These are phyloP conservation scores for Pichia kluyveri DNA, from an alignment of 805 yeast genomes.

Conservation along the genomic window DNA sequence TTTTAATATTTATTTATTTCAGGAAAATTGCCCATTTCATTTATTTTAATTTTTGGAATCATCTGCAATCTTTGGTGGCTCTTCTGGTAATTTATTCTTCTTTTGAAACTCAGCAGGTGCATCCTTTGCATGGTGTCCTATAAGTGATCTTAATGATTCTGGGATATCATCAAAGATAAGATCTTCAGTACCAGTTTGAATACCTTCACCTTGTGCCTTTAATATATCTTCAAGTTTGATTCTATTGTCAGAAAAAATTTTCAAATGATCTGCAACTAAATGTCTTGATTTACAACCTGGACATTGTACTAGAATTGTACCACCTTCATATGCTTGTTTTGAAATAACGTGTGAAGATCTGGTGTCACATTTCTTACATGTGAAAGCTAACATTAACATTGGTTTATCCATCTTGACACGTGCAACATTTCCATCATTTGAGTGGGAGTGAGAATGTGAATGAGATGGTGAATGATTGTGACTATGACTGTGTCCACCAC, in stretches of 20 bases:
- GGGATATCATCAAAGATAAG: slow-evolving; percentile 64
- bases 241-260: slow-evolving; percentile 69
- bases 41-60: background rate
- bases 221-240: slow-evolving; percentile 76
- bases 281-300: slow-evolving; percentile 88
- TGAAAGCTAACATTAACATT: slow-evolving; percentile 78
- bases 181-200: slow-evolving; percentile 57
- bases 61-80: slow-evolving; percentile 9
- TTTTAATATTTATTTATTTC: background rate
- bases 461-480: background rate
- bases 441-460: slow-evolving; percentile 1
- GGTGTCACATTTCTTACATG: slow-evolving; percentile 79
- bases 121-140: slow-evolving; percentile 64
- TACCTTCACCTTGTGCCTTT: slow-evolving; percentile 65
- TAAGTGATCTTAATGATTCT: slow-evolving; percentile 36
- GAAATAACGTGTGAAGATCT: slow-evolving; percentile 87
- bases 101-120: slow-evolving; percentile 40
- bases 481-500: slow-evolving; percentile 9
- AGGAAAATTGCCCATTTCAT: slow-evolving; percentile 1
- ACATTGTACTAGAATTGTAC: slow-evolving; percentile 84
- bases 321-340: slow-evolving; percentile 81
- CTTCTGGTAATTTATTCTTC: slow-evolving; percentile 3
- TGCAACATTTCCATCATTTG: background rate
- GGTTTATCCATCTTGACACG: slow-evolving; percentile 59
- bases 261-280: slow-evolving; percentile 80